These are phyloP conservation scores for Citrus hindsii DNA, from an alignment of 345 rosid species.

Conservation along the genomic window DNA sequence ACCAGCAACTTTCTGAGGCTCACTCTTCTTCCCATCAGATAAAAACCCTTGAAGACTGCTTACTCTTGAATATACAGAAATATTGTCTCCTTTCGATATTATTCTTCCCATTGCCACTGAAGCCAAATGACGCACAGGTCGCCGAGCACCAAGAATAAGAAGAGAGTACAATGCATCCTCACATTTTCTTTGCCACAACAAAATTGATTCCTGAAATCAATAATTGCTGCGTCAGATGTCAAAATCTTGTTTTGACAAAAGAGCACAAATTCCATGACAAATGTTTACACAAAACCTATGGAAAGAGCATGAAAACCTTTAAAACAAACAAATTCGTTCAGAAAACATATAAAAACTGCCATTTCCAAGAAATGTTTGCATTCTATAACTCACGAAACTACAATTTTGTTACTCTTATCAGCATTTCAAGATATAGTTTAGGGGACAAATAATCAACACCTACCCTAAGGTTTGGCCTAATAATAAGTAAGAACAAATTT, in stretches of 20 bases:
- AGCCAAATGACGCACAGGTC: slow-evolving; percentile 91
- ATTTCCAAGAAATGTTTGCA: neutral
- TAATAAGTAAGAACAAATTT: neutral
- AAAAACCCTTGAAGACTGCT: slow-evolving; percentile 97
- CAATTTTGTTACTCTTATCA: neutral
- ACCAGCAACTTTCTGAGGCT: slow-evolving; percentile 92
- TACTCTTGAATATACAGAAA: slow-evolving; percentile 88
- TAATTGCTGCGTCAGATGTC: slow-evolving; percentile 7
- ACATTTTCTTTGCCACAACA: slow-evolving; percentile 91
- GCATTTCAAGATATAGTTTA: neutral
- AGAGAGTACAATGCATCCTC: slow-evolving; percentile 90
- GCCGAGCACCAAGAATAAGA: slow-evolving; percentile 75
- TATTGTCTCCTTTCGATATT: slow-evolving; percentile 78
- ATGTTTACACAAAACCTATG: neutral
- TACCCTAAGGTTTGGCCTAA: neutral
- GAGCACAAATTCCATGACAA: neutral
- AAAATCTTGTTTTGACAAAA: neutral
- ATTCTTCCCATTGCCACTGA: slow-evolving; percentile 88
- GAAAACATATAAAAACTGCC: neutral
- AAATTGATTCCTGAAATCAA: slow-evolving; percentile 71
- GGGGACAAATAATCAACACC: neutral
- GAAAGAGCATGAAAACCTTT: neutral
- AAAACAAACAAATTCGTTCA: neutral
- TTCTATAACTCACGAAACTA: neutral
- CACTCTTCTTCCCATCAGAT: slow-evolving; percentile 77